Percentiles rank a stretch among this genome's conserved stretches.
phyloP scores from a whole-genome alignment of 352 stramenopile species.

The Phytophthora hybrid region DNA sequence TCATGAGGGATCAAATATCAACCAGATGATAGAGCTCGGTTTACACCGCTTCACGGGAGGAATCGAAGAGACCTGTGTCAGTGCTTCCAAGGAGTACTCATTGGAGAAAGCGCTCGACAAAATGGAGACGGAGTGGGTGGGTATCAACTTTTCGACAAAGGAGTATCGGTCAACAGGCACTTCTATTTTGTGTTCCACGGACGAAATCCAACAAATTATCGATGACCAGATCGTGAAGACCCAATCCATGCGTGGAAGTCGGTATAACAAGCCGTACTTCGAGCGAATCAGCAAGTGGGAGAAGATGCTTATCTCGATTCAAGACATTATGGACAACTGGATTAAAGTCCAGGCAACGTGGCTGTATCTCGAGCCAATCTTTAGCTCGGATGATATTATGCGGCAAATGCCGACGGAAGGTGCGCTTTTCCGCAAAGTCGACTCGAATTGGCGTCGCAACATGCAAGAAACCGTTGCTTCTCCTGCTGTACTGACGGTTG shows the following conservation, averaged over 20 bases:
- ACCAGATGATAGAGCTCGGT: constrained; percentile 91
- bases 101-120: constrained; percentile 93
- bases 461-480: constrained; percentile 89
- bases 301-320: constrained; percentile 89
- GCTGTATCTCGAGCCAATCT: constrained; percentile 95
- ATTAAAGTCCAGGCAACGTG: constrained; percentile 95
- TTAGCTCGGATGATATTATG: constrained; percentile 94
- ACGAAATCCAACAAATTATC: constrained; percentile 95
- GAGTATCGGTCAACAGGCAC: constrained; percentile 95
- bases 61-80: constrained; percentile 95
- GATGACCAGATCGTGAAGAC: constrained; percentile 97
- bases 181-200: constrained; percentile 87
- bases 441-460: constrained; percentile 87
- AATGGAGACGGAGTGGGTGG: constrained; percentile 95
- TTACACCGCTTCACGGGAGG: constrained; percentile 84
- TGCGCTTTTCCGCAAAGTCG: constrained; percentile 87
- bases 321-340: constrained; percentile 96
- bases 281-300: constrained; percentile 91
- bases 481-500: constrained; percentile 80
- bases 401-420: constrained; percentile 92
- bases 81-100: constrained; percentile 95
- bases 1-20: constrained; percentile 92
- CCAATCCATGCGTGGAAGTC: constrained; percentile 94
- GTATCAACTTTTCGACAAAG: constrained; percentile 94
- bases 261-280: constrained; percentile 95